Evolutionary conservation across 768 basidiomycete genomes (phyloP), one percentile per base, ranked within the genome.

Genomic region (Auriscalpium vulgare): DNA sequence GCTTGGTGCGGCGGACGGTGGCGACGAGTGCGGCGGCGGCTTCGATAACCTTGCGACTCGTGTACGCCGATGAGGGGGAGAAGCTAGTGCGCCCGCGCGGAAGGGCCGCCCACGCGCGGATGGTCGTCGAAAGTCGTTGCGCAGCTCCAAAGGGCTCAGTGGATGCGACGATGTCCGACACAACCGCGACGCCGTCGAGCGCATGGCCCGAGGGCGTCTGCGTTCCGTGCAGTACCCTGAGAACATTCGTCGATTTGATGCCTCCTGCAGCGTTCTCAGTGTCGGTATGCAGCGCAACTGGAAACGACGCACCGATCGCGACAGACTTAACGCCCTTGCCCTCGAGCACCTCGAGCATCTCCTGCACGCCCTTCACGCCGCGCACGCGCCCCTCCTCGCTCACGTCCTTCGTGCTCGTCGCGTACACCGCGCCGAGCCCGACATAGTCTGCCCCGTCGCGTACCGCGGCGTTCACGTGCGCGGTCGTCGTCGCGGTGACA

Each of bases 401-500:
- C 56, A 90, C 75, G 58, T 81, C 77, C 68, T 97, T 97, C 35
- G 89, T 93, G 48, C 75, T 73, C 1, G 94, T 97, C 6, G 74
- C 74, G 80, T 85, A 95, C 2, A 92, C 81, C 0, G 95, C 78
- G 7, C 94, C 94, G 34, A 97, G 82, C 1, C 95, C 93, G 47
- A 97, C 75, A 65, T 95, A 97, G 67, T 97, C 91, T 0, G 77
- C 91, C 2, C 82, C 14, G 87, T 88, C 29, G 29, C 4, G 29
- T 5, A 29, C 29, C 5, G 29, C 29, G 7, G 29, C 29, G 29
- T 29, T 29, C 29, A 29, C 29, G 29, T 29, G 29, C 29, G 29
- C 29, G 29, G 7, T 7, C 29, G 29, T 29, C 29, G 29, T 29
- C 29, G 29, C 29, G 29, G 29, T 29, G 10, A 93, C 78, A 1